These are phyloP conservation scores for Paramecium octaurelia DNA, from an alignment of 73 alveolate species.

Conservation along the genomic window DNA sequence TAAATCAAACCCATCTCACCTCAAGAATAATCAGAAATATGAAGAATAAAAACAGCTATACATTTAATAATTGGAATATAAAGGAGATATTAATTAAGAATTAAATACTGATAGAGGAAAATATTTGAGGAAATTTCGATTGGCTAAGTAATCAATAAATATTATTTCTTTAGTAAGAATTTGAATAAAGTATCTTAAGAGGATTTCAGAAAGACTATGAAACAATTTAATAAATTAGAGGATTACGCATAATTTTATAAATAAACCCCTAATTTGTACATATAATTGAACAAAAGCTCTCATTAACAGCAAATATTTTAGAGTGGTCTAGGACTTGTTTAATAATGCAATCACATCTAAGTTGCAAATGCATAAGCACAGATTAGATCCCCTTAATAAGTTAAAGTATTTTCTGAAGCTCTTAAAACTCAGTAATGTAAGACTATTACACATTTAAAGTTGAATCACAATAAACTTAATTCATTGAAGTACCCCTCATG, in stretches of 20 bases:
- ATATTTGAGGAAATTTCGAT: not conserved
- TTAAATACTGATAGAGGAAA: not conserved
- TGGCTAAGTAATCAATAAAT: not conserved
- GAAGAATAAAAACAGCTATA: not conserved
- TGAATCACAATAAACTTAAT: not conserved
- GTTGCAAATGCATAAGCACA: not conserved
- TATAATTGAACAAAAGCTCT: not conserved
- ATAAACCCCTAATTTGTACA: not conserved
- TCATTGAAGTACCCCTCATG: not conserved
- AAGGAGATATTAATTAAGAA: not conserved
- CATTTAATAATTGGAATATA: not conserved
- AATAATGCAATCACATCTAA: not conserved
- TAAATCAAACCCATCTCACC: not conserved
- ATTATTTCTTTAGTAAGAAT: not conserved
- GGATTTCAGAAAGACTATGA: conserved; percentile 22
- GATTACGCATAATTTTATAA: not conserved
- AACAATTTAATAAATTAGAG: not conserved
- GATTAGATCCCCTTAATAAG: not conserved
- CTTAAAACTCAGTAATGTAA: conserved; percentile 1
- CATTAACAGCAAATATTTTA: not conserved
- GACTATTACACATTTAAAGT: not conserved
- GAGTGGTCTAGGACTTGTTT: conserved; percentile 25
- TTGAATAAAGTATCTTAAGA: not conserved
- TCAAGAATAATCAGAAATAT: not conserved
- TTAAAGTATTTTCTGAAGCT: conserved; percentile 36